phyloP scores from a whole-genome alignment of 352 stramenopile species.

The Phytophthora agathidicida region DNA sequence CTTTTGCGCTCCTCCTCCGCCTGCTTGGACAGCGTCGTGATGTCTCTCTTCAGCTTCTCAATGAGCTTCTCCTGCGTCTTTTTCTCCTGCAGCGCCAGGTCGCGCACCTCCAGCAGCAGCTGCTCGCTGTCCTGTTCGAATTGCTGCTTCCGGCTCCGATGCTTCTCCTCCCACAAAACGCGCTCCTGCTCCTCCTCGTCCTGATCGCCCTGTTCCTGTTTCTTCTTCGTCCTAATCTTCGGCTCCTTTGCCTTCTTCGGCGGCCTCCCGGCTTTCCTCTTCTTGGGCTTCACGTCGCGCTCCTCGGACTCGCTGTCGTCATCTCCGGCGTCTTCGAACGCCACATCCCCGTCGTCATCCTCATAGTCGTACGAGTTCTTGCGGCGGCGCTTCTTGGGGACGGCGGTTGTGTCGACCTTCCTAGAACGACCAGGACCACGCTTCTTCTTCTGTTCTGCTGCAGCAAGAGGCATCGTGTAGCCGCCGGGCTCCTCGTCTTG shows the following conservation, averaged over 20 bases:
- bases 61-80: slow-evolving; percentile 78
- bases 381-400: slow-evolving; percentile 19
- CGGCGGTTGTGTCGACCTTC: not conserved
- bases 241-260: slow-evolving; percentile 18
- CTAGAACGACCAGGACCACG: not conserved
- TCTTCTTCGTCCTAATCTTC: slow-evolving; percentile 27
- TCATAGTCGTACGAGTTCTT: slow-evolving; percentile 40
- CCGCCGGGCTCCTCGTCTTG: slow-evolving; percentile 16
- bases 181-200: slow-evolving; percentile 19
- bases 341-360: slow-evolving; percentile 35
- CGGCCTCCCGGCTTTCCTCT: no score
- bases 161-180: slow-evolving; percentile 43
- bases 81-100: slow-evolving; percentile 67
- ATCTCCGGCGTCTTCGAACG: slow-evolving; percentile 23
- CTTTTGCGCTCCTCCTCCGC: slow-evolving; percentile 54
- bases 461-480: no score
- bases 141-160: slow-evolving; percentile 58
- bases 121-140: slow-evolving; percentile 69
- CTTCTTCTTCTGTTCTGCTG: slow-evolving; percentile 28
- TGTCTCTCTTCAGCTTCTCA: slow-evolving; percentile 69
- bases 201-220: slow-evolving; percentile 17
- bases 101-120: slow-evolving; percentile 65
- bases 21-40: slow-evolving; percentile 60
- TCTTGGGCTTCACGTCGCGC: slow-evolving; percentile 23
- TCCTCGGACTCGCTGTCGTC: slow-evolving; percentile 32